Evolutionary conservation across 352 stramenopile species (phyloP).

Genomic region (Phytophthora tentaculata): DNA sequence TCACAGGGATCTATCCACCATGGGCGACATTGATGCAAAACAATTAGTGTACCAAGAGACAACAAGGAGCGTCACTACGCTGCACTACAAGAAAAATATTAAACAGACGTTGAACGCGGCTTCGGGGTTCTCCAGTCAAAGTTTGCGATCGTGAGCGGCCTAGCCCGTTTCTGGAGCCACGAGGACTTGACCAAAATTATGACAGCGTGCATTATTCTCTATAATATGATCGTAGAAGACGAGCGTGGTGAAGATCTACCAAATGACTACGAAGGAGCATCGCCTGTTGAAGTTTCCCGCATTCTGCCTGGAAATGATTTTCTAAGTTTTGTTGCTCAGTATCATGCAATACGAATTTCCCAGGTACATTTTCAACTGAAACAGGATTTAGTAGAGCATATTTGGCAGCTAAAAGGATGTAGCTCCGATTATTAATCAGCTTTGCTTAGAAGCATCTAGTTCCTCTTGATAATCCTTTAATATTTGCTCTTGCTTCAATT

Average conservation of each 20-base stretch:
- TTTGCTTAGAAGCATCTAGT: no score
- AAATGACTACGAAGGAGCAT: neutral
- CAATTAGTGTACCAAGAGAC: neutral
- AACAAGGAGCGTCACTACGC: neutral
- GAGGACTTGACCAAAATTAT: neutral
- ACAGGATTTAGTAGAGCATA: no score
- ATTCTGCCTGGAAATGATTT: neutral
- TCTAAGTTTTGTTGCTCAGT: no score
- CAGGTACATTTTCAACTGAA: no score
- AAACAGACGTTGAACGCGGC: conserved; percentile 5
- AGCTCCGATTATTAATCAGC: no score
- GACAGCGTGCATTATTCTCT: neutral
- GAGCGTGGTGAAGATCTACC: neutral
- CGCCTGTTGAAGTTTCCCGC: neutral
- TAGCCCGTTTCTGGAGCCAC: neutral
- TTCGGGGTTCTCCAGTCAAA: conserved; percentile 5
- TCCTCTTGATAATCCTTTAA: no score
- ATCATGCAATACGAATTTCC: no score
- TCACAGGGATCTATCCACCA: no score
- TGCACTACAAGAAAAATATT: neutral
- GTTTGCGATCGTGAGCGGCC: neutral
- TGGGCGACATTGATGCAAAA: conserved; percentile 1
- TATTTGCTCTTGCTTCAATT: no score
- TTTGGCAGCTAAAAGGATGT: no score
- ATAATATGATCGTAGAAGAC: conserved; percentile 1